Evolutionary conservation across 2,329 filamentous ascomycete genomes (phyloP).

Genomic region (Colletotrichum aenigma): DNA sequence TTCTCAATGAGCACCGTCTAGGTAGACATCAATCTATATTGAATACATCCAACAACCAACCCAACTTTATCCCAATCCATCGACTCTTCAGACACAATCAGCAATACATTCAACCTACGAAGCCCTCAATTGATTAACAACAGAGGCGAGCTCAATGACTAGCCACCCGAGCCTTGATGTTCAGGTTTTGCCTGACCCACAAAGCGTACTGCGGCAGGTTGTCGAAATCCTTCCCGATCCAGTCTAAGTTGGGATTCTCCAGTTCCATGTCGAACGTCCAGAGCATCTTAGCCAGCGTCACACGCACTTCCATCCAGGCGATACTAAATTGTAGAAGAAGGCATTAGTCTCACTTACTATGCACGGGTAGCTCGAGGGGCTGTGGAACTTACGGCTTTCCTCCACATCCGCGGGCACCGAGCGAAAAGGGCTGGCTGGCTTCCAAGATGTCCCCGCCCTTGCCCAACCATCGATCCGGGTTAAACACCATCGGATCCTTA

Average conservation of each 20-base stretch:
- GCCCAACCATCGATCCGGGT: background rate
- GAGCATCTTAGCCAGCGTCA: background rate
- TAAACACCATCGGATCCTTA: background rate
- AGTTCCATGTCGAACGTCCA: background rate
- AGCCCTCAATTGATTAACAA: background rate
- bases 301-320: background rate
- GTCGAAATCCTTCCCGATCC: background rate
- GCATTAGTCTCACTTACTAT: background rate
- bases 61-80: background rate
- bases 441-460: background rate
- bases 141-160: background rate
- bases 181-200: background rate
- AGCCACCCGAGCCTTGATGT: background rate
- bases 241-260: background rate
- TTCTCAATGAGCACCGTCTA: too few species aligned
- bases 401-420: background rate
- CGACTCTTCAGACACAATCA: background rate
- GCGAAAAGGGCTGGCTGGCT: background rate
- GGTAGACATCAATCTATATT: background rate
- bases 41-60: background rate
- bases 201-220: background rate
- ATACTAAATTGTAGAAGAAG: background rate
- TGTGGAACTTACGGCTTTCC: background rate
- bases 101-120: background rate
- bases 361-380: accelerated